Evolutionary conservation across 2,329 filamentous ascomycete species (phyloP).

Genomic region (Aureobasidium sp.): DNA sequence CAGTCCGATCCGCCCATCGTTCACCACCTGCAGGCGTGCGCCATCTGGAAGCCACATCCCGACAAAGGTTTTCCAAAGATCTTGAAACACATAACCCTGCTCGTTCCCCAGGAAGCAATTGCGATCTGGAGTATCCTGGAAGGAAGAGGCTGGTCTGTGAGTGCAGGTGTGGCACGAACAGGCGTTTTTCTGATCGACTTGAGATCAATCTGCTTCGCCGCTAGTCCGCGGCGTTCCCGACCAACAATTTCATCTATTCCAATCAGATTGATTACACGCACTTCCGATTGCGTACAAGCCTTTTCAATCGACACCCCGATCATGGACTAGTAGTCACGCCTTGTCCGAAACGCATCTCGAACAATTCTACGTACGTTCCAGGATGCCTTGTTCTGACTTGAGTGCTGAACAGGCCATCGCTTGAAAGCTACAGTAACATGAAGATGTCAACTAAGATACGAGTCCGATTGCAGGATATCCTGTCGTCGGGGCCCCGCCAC

Average conservation of each 20-base stretch:
- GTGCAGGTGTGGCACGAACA: constrained; percentile 5
- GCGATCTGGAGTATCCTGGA: background rate
- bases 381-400: background rate
- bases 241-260: background rate
- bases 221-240: background rate
- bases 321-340: background rate
- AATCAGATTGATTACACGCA: constrained; percentile 11
- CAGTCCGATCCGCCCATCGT: background rate
- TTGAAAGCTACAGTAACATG: background rate
- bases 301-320: background rate
- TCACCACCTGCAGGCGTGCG: background rate
- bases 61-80: background rate
- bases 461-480: no score
- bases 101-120: background rate
- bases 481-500: no score
- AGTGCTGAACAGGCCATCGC: background rate
- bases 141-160: background rate
- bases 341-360: background rate
- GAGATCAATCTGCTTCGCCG: background rate
- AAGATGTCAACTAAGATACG: background rate
- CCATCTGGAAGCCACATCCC: background rate
- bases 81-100: constrained; percentile 15
- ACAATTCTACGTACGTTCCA: background rate
- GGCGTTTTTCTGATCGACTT: constrained; percentile 2
- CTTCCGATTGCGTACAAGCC: constrained; percentile 3